phyloP scores from a whole-genome alignment of 2,329 filamentous ascomycete species.

The Paradendryphiella salina region DNA sequence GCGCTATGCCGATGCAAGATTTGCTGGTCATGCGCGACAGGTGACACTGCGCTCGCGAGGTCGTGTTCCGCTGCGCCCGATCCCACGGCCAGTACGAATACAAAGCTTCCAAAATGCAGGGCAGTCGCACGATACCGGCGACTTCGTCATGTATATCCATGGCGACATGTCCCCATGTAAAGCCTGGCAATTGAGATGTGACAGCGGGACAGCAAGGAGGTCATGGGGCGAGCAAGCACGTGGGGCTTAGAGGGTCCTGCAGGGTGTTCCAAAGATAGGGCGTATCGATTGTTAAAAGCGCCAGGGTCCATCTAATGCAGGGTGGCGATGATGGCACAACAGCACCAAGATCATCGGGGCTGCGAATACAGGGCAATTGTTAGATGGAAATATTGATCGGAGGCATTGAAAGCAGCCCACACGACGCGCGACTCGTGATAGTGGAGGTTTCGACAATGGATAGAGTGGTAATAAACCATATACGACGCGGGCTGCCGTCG shows the following conservation, averaged over 20 bases:
- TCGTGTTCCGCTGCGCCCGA: neutral
- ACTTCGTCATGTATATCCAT: neutral
- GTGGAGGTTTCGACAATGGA: neutral
- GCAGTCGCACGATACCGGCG: neutral
- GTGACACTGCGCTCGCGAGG: neutral
- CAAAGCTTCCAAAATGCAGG: neutral
- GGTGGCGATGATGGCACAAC: slow-evolving; percentile 7
- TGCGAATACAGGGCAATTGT: slow-evolving; percentile 4
- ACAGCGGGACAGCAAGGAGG: neutral
- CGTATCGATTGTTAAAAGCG: slow-evolving; percentile 14
- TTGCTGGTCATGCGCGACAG: slow-evolving; percentile 4
- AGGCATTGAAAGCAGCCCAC: neutral
- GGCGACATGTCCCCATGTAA: neutral
- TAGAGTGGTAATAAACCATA: neutral
- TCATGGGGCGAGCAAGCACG: slow-evolving; percentile 5
- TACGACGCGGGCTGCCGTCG: neutral
- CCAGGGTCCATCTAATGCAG: slow-evolving; percentile 3
- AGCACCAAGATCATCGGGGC: slow-evolving; percentile 1
- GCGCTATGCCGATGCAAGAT: slow-evolving; percentile 1
- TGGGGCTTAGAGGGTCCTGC: slow-evolving; percentile 1
- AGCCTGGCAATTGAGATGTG: neutral
- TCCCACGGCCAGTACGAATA: neutral
- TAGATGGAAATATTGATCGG: neutral
- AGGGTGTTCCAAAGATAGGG: slow-evolving; percentile 8
- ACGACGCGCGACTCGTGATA: neutral